These are phyloP conservation scores for Penicillium sp. DNA, from an alignment of 2,329 filamentous ascomycete species.

Conservation along the genomic window DNA sequence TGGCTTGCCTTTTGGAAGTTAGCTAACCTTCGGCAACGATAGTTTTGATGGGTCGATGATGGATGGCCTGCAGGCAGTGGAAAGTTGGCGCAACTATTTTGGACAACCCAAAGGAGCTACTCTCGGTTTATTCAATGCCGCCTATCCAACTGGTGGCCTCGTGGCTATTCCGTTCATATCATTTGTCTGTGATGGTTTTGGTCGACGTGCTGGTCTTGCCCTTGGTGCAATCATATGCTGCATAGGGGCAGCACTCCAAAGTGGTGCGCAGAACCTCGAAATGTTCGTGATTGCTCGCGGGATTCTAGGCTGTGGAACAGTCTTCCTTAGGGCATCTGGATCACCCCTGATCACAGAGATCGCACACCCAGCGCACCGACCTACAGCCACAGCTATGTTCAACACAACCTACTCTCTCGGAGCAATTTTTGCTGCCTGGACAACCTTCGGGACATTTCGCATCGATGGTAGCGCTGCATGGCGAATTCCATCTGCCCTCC, in stretches of 20 bases:
- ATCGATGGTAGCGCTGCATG: not conserved
- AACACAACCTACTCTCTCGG: not conserved
- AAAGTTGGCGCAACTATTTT: not conserved
- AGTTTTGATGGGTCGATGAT: not conserved
- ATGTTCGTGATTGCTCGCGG: not conserved
- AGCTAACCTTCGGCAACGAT: not conserved
- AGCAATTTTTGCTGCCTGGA: constrained; percentile 52
- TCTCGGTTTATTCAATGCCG: not conserved
- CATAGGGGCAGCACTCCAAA: not conserved
- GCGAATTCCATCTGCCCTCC: not conserved
- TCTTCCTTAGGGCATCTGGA: not conserved
- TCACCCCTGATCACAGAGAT: not conserved
- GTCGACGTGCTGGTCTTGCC: not conserved
- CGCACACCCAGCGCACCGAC: not conserved
- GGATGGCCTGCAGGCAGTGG: not conserved
- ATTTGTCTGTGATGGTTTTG: not conserved
- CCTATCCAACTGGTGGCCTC: not conserved
- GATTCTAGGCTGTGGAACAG: not conserved
- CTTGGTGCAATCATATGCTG: not conserved
- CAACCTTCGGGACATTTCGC: not conserved
- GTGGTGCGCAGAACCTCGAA: not conserved
- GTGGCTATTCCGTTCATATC: not conserved
- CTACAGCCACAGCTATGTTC: not conserved
- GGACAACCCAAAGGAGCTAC: not conserved
- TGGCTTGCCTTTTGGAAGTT: too few species aligned